Conservation (phyloP, 805 yeast genomes). For the Candida yuanshanica region DNA sequence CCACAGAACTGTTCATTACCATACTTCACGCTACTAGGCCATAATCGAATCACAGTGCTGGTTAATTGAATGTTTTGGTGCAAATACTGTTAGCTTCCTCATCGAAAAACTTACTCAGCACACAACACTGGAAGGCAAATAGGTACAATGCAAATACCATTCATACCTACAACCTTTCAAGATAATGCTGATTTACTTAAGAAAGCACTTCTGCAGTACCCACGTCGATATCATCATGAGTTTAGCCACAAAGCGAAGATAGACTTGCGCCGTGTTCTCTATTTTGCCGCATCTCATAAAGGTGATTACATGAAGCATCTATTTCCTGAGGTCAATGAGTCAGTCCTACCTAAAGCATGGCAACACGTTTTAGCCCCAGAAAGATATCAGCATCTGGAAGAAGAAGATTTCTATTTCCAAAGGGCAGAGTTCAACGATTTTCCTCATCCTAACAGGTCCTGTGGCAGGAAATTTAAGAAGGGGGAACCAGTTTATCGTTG, state of each 20-base stretch:
- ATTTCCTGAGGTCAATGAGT: constrained; percentile 28
- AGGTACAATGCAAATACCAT: not conserved
- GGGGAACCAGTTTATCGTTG: constrained; percentile 83
- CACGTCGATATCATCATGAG: constrained; percentile 28
- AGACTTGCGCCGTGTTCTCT: constrained; percentile 38
- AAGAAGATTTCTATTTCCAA: constrained; percentile 16
- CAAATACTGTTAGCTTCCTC: not conserved
- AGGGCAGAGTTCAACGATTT: constrained; percentile 17
- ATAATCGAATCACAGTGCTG: no score
- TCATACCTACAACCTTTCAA: constrained; percentile 11
- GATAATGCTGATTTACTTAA: constrained; percentile 21
- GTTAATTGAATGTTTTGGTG: not conserved
- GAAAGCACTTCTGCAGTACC: constrained; percentile 35
- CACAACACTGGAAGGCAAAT: not conserved
- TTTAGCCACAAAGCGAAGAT: constrained; percentile 26
- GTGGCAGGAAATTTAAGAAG: no score
- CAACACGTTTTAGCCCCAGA: constrained; percentile 19
- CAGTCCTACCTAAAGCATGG: constrained; percentile 19
- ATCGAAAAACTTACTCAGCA: not conserved
- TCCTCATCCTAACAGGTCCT: constrained; percentile 60
- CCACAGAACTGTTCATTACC: no score
- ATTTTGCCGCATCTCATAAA: constrained; percentile 34
- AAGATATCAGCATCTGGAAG: constrained; percentile 19
- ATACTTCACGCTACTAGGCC: no score
- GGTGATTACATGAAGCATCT: constrained; percentile 36